Evolutionary conservation across 306 rosid species (phyloP).

Genomic region (Cicer judaicum): DNA sequence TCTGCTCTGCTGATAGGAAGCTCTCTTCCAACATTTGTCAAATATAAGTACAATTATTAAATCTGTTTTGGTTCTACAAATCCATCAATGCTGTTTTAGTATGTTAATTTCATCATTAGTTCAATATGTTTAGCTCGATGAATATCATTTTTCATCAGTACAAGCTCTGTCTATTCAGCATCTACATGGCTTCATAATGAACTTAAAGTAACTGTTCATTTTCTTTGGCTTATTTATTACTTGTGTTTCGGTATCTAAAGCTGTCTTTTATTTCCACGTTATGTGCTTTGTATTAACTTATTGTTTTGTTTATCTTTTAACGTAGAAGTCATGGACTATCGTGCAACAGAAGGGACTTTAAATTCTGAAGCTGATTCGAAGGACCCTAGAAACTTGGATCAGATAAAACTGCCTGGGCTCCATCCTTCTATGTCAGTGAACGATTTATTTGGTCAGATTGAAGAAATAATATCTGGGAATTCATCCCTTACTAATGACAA

Average conservation of each 20-base stretch:
- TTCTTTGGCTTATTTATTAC: not conserved
- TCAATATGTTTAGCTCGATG: not conserved
- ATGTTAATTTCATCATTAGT: not conserved
- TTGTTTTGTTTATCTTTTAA: slow-evolving; percentile 14
- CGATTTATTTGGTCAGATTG: slow-evolving; percentile 80
- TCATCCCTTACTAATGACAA: slow-evolving; percentile 57
- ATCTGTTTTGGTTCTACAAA: not conserved
- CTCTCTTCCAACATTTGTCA: not conserved
- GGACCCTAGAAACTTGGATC: slow-evolving; percentile 63
- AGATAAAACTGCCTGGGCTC: slow-evolving; percentile 70
- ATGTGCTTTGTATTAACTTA: slow-evolving; percentile 10
- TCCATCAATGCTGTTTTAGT: not conserved
- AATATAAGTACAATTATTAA: not conserved
- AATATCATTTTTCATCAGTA: not conserved
- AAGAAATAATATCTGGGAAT: slow-evolving; percentile 67
- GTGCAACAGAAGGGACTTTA: slow-evolving; percentile 62
- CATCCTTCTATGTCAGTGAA: slow-evolving; percentile 76
- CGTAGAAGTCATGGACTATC: slow-evolving; percentile 53
- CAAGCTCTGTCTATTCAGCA: not conserved
- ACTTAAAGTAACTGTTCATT: slow-evolving; percentile 4
- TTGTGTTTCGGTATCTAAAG: slow-evolving; percentile 13
- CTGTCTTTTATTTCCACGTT: not conserved
- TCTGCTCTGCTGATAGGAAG: not conserved
- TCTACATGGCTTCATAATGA: not conserved
- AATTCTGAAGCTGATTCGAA: slow-evolving; percentile 67